phyloP scores from a whole-genome alignment of 257 asterid species.

The Eustoma russellianum region DNA sequence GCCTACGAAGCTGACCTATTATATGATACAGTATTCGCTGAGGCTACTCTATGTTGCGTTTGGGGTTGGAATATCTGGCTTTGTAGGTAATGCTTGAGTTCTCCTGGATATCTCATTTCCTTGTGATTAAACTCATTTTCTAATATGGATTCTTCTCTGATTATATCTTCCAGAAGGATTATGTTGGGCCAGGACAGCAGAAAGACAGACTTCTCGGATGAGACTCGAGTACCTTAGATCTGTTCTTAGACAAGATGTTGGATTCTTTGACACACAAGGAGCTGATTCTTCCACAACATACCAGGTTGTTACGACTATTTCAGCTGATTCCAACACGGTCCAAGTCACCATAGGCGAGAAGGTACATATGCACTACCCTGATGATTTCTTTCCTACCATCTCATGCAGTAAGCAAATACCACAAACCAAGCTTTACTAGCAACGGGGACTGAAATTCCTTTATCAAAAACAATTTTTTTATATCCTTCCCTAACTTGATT shows the following conservation, averaged over 20 bases:
- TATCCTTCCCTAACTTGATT: neutral
- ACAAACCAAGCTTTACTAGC: too few relatives aligned
- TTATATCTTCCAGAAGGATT: conserved; percentile 49
- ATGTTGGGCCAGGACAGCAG: conserved; percentile 94
- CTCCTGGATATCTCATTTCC: neutral
- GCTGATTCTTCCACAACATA: conserved; percentile 64
- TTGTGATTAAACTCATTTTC: neutral
- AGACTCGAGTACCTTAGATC: conserved; percentile 82
- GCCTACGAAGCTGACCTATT: neutral
- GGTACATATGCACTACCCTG: conserved; percentile 22
- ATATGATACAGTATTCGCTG: conserved; percentile 27
- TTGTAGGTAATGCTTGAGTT: conserved; percentile 34
- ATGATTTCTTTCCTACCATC: neutral
- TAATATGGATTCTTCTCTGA: neutral
- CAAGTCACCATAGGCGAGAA: conserved; percentile 74
- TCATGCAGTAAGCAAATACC: too few relatives aligned
- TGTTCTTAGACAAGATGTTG: conserved; percentile 70
- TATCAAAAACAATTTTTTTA: neutral
- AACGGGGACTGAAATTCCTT: too few relatives aligned
- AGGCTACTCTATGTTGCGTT: conserved; percentile 70
- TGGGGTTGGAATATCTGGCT: conserved; percentile 69
- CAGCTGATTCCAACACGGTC: conserved; percentile 58
- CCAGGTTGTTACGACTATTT: conserved; percentile 61
- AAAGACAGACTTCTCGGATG: conserved; percentile 79
- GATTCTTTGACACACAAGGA: conserved; percentile 69